Evolutionary conservation across 352 stramenopile species (phyloP).

Genomic region (Phytophthora pluvialis): DNA sequence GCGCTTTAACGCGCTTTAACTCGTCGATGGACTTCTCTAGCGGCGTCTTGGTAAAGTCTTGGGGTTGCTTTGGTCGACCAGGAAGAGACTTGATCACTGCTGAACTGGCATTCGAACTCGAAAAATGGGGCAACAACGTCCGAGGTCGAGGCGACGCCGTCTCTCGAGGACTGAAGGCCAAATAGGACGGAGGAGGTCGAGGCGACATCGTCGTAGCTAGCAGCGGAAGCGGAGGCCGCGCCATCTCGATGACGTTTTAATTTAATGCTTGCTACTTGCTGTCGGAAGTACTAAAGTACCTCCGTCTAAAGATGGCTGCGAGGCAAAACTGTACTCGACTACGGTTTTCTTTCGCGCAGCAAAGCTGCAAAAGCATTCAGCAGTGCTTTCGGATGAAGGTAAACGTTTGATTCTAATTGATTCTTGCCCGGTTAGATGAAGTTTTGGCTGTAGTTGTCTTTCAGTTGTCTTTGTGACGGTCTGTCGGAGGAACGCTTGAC

Average conservation of each 20-base stretch:
- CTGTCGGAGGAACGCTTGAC: conserved; percentile 23
- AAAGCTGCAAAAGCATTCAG: too few relatives aligned
- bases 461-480: conserved; percentile 25
- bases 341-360: too few relatives aligned
- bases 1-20: conserved; percentile 27
- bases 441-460: conserved; percentile 38
- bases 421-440: conserved; percentile 25
- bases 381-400: too few relatives aligned
- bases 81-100: background rate
- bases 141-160: conserved; percentile 8
- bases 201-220: conserved; percentile 9
- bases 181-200: conserved; percentile 21
- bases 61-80: conserved; percentile 20
- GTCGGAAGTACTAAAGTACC: background rate
- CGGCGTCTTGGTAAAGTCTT: conserved; percentile 36
- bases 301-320: conserved; percentile 11
- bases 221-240: conserved; percentile 19
- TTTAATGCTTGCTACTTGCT: background rate
- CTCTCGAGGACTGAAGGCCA: conserved; percentile 27
- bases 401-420: too few relatives aligned
- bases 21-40: conserved; percentile 38
- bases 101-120: conserved; percentile 26
- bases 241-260: conserved; percentile 15
- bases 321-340: conserved; percentile 11
- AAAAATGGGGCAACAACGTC: conserved; percentile 37